Evolutionary conservation across 495 filamentous ascomycete genomes (phyloP).

Genomic region (Penicillium desertorum): DNA sequence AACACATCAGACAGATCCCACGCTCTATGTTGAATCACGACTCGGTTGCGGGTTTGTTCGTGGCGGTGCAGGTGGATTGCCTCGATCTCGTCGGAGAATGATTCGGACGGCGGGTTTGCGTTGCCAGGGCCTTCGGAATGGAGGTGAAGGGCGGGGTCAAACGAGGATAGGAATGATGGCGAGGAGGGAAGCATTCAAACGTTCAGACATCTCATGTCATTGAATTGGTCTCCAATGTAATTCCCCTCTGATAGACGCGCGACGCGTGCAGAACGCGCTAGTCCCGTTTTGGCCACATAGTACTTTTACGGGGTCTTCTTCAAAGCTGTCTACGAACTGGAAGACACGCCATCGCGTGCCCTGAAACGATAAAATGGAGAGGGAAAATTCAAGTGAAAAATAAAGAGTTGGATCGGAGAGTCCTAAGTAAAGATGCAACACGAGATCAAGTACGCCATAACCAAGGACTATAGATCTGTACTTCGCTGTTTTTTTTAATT

Average conservation of each 20-base stretch:
- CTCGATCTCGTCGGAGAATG: slow-evolving; percentile 62
- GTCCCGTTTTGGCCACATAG: slow-evolving; percentile 26
- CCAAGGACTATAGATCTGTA: too few relatives aligned
- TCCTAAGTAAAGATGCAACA: too few relatives aligned
- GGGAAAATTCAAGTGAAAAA: too few relatives aligned
- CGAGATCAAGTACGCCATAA: too few relatives aligned
- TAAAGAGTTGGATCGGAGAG: too few relatives aligned
- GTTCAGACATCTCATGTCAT: slow-evolving; percentile 17
- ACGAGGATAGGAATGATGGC: slow-evolving; percentile 44
- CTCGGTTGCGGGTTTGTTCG: slow-evolving; percentile 54
- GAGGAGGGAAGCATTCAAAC: slow-evolving; percentile 42
- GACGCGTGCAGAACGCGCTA: slow-evolving; percentile 39
- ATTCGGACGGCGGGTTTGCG: slow-evolving; percentile 33
- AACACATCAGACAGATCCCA: slow-evolving; percentile 61
- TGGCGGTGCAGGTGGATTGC: slow-evolving; percentile 51
- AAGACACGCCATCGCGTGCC: too few relatives aligned
- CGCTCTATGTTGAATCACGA: slow-evolving; percentile 64
- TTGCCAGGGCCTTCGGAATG: slow-evolving; percentile 43
- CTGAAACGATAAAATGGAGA: too few relatives aligned
- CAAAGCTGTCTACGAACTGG: not conserved
- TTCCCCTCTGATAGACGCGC: slow-evolving; percentile 35
- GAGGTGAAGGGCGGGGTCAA: slow-evolving; percentile 54
- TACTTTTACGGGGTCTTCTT: not conserved
- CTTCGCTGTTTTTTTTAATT: too few relatives aligned
- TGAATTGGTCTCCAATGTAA: slow-evolving; percentile 2